Conservation (phyloP, 2,329 filamentous ascomycete genomes). For the Nemania serpens region DNA sequence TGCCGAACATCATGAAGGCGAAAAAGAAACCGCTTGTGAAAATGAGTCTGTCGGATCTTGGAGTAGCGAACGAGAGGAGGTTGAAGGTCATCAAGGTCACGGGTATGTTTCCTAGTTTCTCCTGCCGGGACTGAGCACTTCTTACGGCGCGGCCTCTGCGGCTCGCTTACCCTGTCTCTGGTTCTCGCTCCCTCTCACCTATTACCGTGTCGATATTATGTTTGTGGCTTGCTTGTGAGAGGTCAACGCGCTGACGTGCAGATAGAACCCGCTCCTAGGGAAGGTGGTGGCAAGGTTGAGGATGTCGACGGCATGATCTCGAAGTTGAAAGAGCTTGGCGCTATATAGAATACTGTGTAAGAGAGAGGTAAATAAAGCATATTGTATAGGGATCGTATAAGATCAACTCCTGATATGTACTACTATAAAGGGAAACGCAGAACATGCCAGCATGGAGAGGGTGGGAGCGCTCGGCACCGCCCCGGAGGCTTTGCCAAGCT, state of each 20-base stretch:
- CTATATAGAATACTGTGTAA: constrained; percentile 61
- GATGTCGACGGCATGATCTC: constrained; percentile 92
- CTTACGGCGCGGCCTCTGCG: not conserved
- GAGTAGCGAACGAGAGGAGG: constrained; percentile 72
- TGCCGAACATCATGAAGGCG: constrained; percentile 99
- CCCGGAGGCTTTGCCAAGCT: not conserved
- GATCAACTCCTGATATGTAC: constrained; percentile 6
- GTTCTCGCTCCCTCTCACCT: not conserved
- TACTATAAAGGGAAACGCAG: constrained; percentile 9
- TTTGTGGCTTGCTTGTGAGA: not conserved
- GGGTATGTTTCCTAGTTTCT: constrained; percentile 57
- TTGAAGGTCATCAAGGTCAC: constrained; percentile 90
- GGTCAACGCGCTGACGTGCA: constrained; percentile 22
- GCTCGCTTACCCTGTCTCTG: not conserved
- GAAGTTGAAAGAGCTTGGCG: constrained; percentile 95
- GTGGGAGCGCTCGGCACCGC: not conserved
- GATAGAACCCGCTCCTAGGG: constrained; percentile 79
- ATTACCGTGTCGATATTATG: not conserved
- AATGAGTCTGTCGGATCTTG: constrained; percentile 82
- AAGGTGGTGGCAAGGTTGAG: constrained; percentile 96
- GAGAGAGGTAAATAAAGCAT: not conserved
- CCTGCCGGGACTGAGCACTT: not conserved
- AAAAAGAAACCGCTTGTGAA: constrained; percentile 99
- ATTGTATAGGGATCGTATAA: constrained; percentile 3
- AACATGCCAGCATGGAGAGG: not conserved